Conservation (phyloP, 768 basidiomycete species). For the Mycena rebaudengoi region DNA sequence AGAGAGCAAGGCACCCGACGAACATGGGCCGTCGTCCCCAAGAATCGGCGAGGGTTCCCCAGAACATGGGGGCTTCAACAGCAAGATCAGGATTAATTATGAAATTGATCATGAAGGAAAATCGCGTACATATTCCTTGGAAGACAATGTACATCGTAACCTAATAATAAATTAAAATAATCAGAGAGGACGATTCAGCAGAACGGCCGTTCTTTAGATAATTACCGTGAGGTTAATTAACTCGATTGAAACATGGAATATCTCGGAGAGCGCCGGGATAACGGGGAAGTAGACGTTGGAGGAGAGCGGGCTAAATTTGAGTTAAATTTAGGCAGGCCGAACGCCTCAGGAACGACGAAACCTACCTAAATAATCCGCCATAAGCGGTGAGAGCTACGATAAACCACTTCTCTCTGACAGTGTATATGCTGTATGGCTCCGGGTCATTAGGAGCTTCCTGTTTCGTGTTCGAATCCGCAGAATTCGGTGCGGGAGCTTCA, state of each 20-base stretch:
- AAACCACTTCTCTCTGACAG: conserved; percentile 69
- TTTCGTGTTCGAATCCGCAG: neutral
- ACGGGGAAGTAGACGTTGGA: conserved; percentile 84
- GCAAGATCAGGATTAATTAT: neutral
- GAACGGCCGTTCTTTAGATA: conserved; percentile 35
- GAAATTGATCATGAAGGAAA: neutral
- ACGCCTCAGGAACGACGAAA: neutral
- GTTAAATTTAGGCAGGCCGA: neutral
- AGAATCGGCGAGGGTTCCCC: conserved; percentile 76
- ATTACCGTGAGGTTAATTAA: conserved; percentile 85
- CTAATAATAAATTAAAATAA: conserved; percentile 32
- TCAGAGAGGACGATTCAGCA: neutral
- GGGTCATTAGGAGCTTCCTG: neutral
- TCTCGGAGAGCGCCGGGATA: conserved; percentile 70
- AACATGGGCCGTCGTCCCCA: conserved; percentile 72
- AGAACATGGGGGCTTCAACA: conserved; percentile 68
- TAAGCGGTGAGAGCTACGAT: conserved; percentile 67
- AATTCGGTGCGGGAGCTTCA: no score
- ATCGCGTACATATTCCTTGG: conserved; percentile 63
- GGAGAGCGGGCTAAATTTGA: conserved; percentile 63
- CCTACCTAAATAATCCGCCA: conserved; percentile 71
- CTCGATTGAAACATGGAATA: conserved; percentile 72
- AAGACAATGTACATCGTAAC: conserved; percentile 78
- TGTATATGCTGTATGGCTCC: conserved; percentile 54
- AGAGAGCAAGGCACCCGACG: conserved; percentile 67